phyloP scores from a whole-genome alignment of 257 asterid genomes.

The Solanum pinnatisectum region DNA sequence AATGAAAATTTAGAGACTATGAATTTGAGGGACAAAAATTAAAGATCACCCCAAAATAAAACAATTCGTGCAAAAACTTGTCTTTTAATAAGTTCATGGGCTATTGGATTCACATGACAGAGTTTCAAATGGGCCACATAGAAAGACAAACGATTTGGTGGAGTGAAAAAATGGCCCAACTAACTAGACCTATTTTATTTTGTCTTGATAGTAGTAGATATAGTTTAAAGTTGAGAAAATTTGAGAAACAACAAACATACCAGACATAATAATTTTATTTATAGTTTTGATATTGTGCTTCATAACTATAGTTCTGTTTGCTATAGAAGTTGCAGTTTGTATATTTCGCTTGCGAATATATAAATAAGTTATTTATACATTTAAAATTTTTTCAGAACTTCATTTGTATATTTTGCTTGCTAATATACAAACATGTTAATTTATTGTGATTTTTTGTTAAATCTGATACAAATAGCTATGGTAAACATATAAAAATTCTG shows the following conservation, averaged over 20 bases:
- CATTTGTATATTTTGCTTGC: no score
- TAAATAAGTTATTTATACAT: no score
- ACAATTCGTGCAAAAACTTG: neutral
- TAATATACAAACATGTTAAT: no score
- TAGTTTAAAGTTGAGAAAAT: neutral
- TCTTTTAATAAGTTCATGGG: neutral
- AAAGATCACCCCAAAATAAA: neutral
- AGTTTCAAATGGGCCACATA: neutral
- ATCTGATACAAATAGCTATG: no score
- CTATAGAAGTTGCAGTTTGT: accelerated
- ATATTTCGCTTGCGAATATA: neutral
- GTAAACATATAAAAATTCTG: no score
- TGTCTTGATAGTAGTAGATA: neutral
- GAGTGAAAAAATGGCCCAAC: neutral
- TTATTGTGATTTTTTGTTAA: no score
- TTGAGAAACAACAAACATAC: neutral
- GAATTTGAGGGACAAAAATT: no score
- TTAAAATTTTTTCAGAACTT: no score
- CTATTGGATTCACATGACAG: neutral
- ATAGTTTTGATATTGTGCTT: no score
- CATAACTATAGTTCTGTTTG: accelerated
- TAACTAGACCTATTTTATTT: neutral
- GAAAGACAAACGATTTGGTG: neutral
- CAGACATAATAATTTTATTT: no score
- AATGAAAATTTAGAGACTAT: neutral